Conservation (phyloP, 2,329 filamentous ascomycete species). For the Chaetoscypha palmicola region DNA sequence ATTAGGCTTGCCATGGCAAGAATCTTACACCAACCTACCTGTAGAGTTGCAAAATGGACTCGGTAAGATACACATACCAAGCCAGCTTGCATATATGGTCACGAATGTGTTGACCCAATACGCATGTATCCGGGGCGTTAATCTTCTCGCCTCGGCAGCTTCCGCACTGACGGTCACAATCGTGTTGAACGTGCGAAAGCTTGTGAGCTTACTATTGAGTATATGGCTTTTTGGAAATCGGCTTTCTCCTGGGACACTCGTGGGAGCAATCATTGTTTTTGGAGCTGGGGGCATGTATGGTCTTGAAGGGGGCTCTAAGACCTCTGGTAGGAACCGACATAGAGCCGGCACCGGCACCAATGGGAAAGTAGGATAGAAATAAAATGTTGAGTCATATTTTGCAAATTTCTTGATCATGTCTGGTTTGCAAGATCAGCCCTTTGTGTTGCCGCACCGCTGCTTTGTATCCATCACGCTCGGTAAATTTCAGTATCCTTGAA, state of each 20-base stretch:
- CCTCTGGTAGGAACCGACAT: constrained; percentile 33
- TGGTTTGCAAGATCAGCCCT: too few species aligned
- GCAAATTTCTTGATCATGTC: not conserved
- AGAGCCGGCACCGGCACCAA: constrained; percentile 23
- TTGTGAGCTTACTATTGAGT: constrained; percentile 83
- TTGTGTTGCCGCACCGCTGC: too few species aligned
- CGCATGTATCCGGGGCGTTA: constrained; percentile 91
- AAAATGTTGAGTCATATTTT: constrained; percentile 3
- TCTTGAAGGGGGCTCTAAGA: constrained; percentile 46
- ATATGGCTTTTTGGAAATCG: constrained; percentile 92
- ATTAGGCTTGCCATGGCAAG: constrained; percentile 37
- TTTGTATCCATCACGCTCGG: too few species aligned
- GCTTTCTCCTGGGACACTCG: constrained; percentile 66
- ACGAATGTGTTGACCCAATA: constrained; percentile 87
- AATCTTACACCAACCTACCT: constrained; percentile 30
- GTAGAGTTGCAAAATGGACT: constrained; percentile 34
- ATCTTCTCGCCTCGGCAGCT: constrained; percentile 80
- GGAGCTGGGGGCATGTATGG: constrained; percentile 86
- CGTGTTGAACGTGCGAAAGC: constrained; percentile 88
- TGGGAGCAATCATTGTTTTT: constrained; percentile 83
- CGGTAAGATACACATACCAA: constrained; percentile 45
- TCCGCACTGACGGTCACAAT: constrained; percentile 95
- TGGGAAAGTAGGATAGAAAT: constrained; percentile 25
- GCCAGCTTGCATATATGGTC: constrained; percentile 62
- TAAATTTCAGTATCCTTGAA: not conserved